Evolutionary conservation across 2,329 filamentous ascomycete species (phyloP), one percentile per base, ranked within the genome.

Genomic region (Neofusicoccum sp.): DNA sequence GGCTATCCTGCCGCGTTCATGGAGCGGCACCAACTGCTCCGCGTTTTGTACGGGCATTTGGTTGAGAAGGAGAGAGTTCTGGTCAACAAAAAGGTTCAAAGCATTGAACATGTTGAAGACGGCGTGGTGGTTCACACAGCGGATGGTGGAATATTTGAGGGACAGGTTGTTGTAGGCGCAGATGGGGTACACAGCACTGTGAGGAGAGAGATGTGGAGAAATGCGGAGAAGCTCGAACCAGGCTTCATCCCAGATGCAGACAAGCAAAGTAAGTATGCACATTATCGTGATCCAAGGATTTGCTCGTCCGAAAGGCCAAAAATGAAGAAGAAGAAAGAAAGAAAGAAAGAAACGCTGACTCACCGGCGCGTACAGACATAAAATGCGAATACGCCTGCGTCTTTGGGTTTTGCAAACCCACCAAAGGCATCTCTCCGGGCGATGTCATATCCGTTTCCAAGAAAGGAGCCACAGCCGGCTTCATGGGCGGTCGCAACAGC

Each of bases 21-120:
- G 31, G 56, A 62, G 40, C 61, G 61, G 26, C 41, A 59, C 8
- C 12, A 34, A 14, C 28, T 61, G n/a, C 34, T 58, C 12, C 31
- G 65, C 51, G 65, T 65, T 7, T 48, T 73, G 5, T 68, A 68
- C 43, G 58, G 68, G 5, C 63, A 65, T 5, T 63, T 67, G 36
- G 44, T 62, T 7, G 64, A 70, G 40, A 66, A 68, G 20, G 59
- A 61, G 20, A 65, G 63, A 53, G n/a, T 70, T 6, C 16, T 66
- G 3, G 64, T 65, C 6, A 60, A 59, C 3, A 62, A 68, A 45
- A 44, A 30, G 8, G 56, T 58, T 6, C 33, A 12, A 12, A 24
- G 8, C 6, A 47, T 58, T 26, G 40, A 44, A 41, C 14, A 36
- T 31, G 34, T 14, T 14, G 47, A 51, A 20, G 31, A 20, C 16